Evolutionary conservation across 2,329 filamentous ascomycete species (phyloP), one percentile per base, ranked within the genome.

Genomic region (Fusarium sp.): DNA sequence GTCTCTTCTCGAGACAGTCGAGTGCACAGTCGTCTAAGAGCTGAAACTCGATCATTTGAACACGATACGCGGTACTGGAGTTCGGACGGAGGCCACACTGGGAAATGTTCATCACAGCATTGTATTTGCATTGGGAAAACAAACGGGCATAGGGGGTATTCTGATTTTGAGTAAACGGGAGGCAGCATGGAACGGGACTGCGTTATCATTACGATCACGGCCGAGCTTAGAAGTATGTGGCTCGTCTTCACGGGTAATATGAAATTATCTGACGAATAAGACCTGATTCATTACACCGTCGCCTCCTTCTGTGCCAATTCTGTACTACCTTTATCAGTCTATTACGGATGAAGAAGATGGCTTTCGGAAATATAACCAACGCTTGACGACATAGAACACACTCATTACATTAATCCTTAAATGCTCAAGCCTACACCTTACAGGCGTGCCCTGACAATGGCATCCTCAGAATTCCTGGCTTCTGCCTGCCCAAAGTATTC

Each of bases 401-500:
- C 34, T 38, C 34, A 38, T 38, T 38, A n/a, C 34, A 12, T n/a
- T n/a, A 38, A 38, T n/a, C 18, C 11, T 18, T 6, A 10, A 38
- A 38, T n/a, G 0, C 34, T 38, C 18, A 6, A 38, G 34, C 10
- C 18, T n/a, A n/a, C 10, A 18, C 34, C 34, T 70, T 78, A 89
- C 59, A 89, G 73, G 77, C 88, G 89, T 6, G 87, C 81, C 79
- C 87, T 89, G 18, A 84, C 79, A 71, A 81, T 83, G n/a, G 75
- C 76, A 71, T 87, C 86, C 25, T 80, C 81, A 44, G 75, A 76
- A 67, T 87, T 84, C 44, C 74, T 76, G 8, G 73, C 76, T 5
- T 82, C 83, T 67, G 78, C 84, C 54, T 83, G 78, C 75, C 83
- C 81, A 77, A 97, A 97, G 80, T 97, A 98, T 81, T 92, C 89